Evolutionary conservation across 2,329 filamentous ascomycete genomes (phyloP).

Genomic region (Xylariaceae sp.): DNA sequence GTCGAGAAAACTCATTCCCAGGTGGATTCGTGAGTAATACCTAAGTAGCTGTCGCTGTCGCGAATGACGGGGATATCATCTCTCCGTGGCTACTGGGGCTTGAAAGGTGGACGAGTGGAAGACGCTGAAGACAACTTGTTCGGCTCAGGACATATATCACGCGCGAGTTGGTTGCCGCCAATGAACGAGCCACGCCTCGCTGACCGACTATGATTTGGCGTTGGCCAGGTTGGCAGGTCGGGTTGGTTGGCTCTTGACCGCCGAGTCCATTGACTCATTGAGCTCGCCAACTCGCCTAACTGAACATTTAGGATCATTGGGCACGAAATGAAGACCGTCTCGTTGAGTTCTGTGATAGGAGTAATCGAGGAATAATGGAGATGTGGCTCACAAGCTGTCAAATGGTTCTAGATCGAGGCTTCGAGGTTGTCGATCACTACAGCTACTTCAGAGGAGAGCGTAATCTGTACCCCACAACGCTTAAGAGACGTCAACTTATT

Average conservation of each 20-base stretch:
- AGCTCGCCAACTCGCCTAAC: constrained; percentile 4
- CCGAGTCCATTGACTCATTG: constrained; percentile 10
- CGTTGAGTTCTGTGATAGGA: constrained; percentile 3
- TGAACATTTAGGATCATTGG: background rate
- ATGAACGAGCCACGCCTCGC: constrained; percentile 13
- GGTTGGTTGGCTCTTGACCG: constrained; percentile 26
- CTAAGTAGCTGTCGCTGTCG: background rate
- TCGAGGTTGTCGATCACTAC: constrained; percentile 9
- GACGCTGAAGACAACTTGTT: background rate
- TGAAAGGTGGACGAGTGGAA: background rate
- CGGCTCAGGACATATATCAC: background rate
- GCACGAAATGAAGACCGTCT: background rate
- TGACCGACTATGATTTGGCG: constrained; percentile 20
- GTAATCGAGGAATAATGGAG: constrained; percentile 9
- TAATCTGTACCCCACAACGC: constrained; percentile 31
- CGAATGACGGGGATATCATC: background rate
- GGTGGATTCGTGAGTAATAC: constrained; percentile 12
- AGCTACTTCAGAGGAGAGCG: constrained; percentile 1
- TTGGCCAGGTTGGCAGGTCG: constrained; percentile 5
- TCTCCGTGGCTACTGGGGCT: background rate
- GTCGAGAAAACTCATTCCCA: constrained; percentile 5
- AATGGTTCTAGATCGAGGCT: background rate
- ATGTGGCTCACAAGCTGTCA: background rate
- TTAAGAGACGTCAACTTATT: constrained; percentile 7
- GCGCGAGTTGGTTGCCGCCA: constrained; percentile 8